phyloP scores from a whole-genome alignment of 2,329 filamentous ascomycete genomes.

The Onygenales sp. region DNA sequence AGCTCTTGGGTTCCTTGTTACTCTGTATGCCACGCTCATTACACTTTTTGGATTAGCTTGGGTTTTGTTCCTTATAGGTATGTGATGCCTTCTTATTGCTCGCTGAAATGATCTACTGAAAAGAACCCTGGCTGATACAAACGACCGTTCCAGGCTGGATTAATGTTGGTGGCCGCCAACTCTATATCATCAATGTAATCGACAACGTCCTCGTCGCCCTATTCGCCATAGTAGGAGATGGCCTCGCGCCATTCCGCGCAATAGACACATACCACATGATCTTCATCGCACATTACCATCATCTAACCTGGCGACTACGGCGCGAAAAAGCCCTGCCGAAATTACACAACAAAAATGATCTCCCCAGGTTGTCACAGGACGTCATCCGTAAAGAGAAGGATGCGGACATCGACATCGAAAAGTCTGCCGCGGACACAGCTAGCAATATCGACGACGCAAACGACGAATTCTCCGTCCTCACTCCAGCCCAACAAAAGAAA shows the following conservation, averaged over 20 bases:
- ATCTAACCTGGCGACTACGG: conserved; percentile 55
- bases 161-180: conserved; percentile 63
- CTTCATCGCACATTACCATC: conserved; percentile 65
- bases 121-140: not conserved
- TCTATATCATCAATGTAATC: conserved; percentile 60
- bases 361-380: conserved; percentile 34
- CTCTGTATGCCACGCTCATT: conserved; percentile 71
- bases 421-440: conserved; percentile 20
- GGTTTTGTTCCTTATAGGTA: conserved; percentile 82
- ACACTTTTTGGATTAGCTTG: conserved; percentile 78
- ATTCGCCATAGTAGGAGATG: conserved; percentile 62
- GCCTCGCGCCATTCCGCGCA: conserved; percentile 62
- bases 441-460: conserved; percentile 37
- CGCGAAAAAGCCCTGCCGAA: conserved; percentile 53
- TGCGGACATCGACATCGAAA: conserved; percentile 36
- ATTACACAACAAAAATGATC: conserved; percentile 59
- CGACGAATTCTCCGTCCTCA: conserved; percentile 55
- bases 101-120: not conserved
- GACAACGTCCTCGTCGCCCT: conserved; percentile 62
- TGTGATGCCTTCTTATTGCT: conserved; percentile 4
- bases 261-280: conserved; percentile 84
- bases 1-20: conserved; percentile 74
- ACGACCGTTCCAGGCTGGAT: conserved; percentile 53
- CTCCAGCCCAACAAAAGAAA: conserved; percentile 54
- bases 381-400: conserved; percentile 18